Percentiles rank a stretch among this genome's conserved stretches.
Evolutionary conservation across 2,329 filamentous ascomycete genomes (phyloP).

Genomic region (Helicocarpus griseus): DNA sequence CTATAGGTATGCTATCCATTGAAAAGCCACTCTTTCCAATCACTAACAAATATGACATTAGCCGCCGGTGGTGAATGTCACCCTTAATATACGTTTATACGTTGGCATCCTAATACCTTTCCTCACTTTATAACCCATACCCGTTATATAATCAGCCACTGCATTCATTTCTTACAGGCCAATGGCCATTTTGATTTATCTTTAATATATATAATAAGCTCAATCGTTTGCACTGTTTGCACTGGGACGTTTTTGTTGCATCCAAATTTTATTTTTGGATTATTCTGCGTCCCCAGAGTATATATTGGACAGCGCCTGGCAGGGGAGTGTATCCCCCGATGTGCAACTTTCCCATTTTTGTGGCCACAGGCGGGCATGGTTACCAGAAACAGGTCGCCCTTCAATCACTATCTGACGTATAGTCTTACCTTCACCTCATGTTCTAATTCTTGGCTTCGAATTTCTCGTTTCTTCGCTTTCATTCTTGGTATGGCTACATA

Average conservation of each 20-base stretch:
- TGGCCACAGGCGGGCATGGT: not conserved
- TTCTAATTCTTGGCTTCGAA: not conserved
- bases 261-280: slow-evolving; percentile 10
- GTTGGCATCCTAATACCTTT: not conserved
- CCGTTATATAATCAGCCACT: slow-evolving; percentile 8
- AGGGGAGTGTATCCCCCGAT: not conserved
- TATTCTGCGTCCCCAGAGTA: not conserved
- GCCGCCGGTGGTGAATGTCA: slow-evolving; percentile 32
- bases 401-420: not conserved
- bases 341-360: not conserved
- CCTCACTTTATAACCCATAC: slow-evolving; percentile 13
- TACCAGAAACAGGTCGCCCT: not conserved
- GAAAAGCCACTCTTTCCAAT: not conserved
- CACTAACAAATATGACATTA: slow-evolving; percentile 15
- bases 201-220: not conserved
- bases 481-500: not conserved
- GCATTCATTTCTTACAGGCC: not conserved
- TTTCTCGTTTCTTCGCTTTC: not conserved
- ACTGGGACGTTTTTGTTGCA: not conserved
- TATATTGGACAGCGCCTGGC: not conserved
- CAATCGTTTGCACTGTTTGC: slow-evolving; percentile 1
- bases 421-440: not conserved
- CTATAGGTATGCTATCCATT: slow-evolving; percentile 25
- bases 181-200: slow-evolving; percentile 3
- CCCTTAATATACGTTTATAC: not conserved